Evolutionary conservation across 345 rosid species (phyloP).

Genomic region (Sonneratia caseolaris): DNA sequence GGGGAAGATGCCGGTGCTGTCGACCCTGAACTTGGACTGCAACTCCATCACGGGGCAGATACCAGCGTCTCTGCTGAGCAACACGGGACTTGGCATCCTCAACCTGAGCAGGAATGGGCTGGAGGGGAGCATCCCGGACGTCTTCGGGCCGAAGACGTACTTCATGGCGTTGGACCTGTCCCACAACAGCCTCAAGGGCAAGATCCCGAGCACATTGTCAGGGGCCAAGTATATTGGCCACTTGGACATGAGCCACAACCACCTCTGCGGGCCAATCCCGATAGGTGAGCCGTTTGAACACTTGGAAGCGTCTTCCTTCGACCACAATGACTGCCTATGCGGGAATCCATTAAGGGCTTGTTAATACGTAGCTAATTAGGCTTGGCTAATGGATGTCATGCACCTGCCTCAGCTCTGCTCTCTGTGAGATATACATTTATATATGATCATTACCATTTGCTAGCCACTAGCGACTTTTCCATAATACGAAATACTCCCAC

Average conservation of each 20-base stretch:
- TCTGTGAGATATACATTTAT: too few species aligned
- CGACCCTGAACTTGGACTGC: slow-evolving; percentile 57
- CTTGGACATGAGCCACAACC: slow-evolving; percentile 79
- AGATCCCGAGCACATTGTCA: slow-evolving; percentile 52
- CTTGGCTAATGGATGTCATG: too few species aligned
- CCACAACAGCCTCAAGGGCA: slow-evolving; percentile 50
- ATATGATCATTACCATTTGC: too few species aligned
- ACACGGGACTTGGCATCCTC: slow-evolving; percentile 50
- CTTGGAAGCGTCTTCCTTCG: slow-evolving; percentile 58
- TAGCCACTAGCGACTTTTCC: too few species aligned
- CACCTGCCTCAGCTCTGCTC: too few species aligned
- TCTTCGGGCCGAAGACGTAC: slow-evolving; percentile 55
- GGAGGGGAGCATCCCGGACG: slow-evolving; percentile 73
- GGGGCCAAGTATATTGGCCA: slow-evolving; percentile 63
- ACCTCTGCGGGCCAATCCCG: slow-evolving; percentile 81
- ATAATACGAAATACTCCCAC: too few species aligned
- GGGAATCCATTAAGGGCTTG: slow-evolving; percentile 75
- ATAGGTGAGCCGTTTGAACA: slow-evolving; percentile 69
- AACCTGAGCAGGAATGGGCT: slow-evolving; percentile 70
- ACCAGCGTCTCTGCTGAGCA: slow-evolving; percentile 43
- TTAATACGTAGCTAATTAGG: slow-evolving; percentile 8
- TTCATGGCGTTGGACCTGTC: slow-evolving; percentile 79
- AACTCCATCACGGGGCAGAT: slow-evolving; percentile 53
- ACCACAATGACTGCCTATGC: slow-evolving; percentile 64
- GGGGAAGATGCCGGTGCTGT: slow-evolving; percentile 74